Percentiles rank a stretch among this genome's conserved stretches.
phyloP scores from a whole-genome alignment of 1,139 yeast genomes.

The Dujonia santamariae region DNA sequence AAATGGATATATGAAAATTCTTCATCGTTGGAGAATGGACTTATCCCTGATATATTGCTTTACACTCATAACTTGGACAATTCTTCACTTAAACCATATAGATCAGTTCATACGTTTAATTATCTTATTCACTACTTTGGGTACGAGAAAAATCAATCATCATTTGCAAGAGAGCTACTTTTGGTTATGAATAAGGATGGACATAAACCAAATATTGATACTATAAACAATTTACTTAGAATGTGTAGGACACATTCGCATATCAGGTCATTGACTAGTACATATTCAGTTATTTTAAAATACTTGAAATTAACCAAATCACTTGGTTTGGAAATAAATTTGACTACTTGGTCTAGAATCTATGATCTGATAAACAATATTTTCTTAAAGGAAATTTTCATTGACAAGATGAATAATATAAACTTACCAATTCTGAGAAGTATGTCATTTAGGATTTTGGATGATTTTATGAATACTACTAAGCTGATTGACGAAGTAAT shows the following conservation, averaged over 20 bases:
- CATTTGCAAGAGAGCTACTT: conserved; percentile 40
- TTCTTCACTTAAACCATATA: conserved; percentile 22
- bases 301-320: conserved; percentile 28
- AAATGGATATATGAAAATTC: conserved; percentile 33
- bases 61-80: conserved; percentile 38
- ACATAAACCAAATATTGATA: conserved; percentile 37
- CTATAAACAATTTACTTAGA: conserved; percentile 37
- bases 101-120: conserved; percentile 40
- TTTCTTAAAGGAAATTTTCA: conserved; percentile 35
- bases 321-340: conserved; percentile 29
- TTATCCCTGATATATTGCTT: conserved; percentile 37
- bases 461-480: conserved; percentile 34
- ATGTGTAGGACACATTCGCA: conserved; percentile 31
- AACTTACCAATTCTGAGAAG: conserved; percentile 34
- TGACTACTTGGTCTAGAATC: conserved; percentile 36
- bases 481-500: conserved; percentile 23
- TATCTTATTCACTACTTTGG: conserved; percentile 43
- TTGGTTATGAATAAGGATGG: conserved; percentile 45
- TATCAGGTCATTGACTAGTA: conserved; percentile 32
- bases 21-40: conserved; percentile 34
- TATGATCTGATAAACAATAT: conserved; percentile 39
- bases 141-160: conserved; percentile 37
- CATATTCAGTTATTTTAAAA: conserved; percentile 28
- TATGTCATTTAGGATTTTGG: conserved; percentile 29
- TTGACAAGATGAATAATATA: conserved; percentile 28